These are phyloP conservation scores for Termitomyces heimii DNA, from an alignment of 768 basidiomycete genomes.

Conservation along the genomic window DNA sequence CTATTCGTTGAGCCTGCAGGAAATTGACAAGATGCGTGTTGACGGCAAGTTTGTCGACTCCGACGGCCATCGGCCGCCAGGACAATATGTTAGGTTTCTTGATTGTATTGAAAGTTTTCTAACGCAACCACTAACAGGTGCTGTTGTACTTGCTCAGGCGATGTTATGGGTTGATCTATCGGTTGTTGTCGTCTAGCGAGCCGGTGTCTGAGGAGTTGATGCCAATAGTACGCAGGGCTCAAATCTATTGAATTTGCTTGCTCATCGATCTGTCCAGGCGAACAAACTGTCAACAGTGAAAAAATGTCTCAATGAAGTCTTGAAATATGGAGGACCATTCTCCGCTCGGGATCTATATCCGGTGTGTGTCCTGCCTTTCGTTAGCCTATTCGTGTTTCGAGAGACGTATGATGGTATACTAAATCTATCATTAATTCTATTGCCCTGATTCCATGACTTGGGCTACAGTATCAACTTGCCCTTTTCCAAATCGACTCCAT, in stretches of 20 bases:
- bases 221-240: slow-evolving; percentile 61
- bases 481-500: slow-evolving; percentile 93
- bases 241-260: not conserved
- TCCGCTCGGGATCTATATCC: slow-evolving; percentile 91
- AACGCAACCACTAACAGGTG: slow-evolving; percentile 44
- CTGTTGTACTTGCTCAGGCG: slow-evolving; percentile 87
- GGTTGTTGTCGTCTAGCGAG: slow-evolving; percentile 88
- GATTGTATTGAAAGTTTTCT: not conserved
- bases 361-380: slow-evolving; percentile 36
- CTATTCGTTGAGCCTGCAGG: slow-evolving; percentile 88
- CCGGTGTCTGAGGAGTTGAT: slow-evolving; percentile 98
- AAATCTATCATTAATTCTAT: not conserved
- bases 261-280: slow-evolving; percentile 45
- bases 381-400: not conserved
- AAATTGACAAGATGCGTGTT: slow-evolving; percentile 95
- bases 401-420: not conserved
- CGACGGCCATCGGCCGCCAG: slow-evolving; percentile 85
- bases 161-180: slow-evolving; percentile 95
- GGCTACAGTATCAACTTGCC: slow-evolving; percentile 79
- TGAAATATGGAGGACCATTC: slow-evolving; percentile 93
- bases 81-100: slow-evolving; percentile 84
- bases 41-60: slow-evolving; percentile 96
- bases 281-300: slow-evolving; percentile 96
- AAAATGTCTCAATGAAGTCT: slow-evolving; percentile 93
- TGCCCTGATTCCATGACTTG: not conserved